Evolutionary conservation across 2,329 filamentous ascomycete species (phyloP), one percentile per base, ranked within the genome.

Genomic region (Fusarium avenaceum): DNA sequence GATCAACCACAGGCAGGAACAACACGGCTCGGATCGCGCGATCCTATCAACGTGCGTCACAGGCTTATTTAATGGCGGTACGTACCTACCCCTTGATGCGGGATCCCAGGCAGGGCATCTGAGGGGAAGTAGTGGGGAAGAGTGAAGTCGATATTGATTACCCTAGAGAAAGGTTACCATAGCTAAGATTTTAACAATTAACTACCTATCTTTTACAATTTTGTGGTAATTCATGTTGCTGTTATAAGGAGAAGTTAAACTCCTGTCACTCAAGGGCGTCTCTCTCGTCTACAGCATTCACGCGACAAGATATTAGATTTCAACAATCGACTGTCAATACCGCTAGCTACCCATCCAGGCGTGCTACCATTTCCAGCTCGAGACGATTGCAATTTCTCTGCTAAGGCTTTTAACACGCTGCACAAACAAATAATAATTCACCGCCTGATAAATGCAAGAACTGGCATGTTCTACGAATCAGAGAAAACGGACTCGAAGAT

Each of bases 1-100:
- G 40, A 57, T 50, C 42, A 69, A 53, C 28, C 57, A 65, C 42
- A 68, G 43, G 17, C 32, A 15, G 52, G 43, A 64, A 57, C 54
- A 33, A 58, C 66, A 59, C 60, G 59, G 52, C 53, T 45, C 46
- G 26, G 43, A 48, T 49, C 45, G 67, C 66, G 66, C 66, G 62
- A 70, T 70, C 45, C 42, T 66, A 52, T 49, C 42, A 49, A 67
- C 49, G 45, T 69, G 66, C 66, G 65, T 69, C 66, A 69, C 65
- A 62, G 32, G 19, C 40, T 38, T 55, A 60, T 44, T 46, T 45
- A 42, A 13, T 46, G 38, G 39, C 17, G 50, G 64, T 67, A 67
- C 63, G 63, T 67, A 67, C 57, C 63, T 40, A 19, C 60, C 60
- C 60, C 46, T 64, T 57, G 45, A 62, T 42, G 33, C 28, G 26